phyloP scores from a whole-genome alignment of 345 rosid species.

The Adansonia digitata region DNA sequence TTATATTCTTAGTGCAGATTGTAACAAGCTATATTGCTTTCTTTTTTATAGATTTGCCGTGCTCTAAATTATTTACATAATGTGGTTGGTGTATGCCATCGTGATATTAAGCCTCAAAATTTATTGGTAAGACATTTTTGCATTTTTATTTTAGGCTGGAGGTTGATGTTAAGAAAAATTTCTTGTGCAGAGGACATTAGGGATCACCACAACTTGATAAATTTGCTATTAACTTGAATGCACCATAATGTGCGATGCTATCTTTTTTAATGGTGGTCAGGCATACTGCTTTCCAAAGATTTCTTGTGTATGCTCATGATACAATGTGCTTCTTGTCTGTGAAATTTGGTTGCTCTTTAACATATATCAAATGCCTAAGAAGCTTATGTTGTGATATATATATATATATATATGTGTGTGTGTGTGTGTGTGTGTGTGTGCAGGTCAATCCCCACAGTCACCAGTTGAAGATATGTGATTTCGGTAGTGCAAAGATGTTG shows the following conservation, averaged over 20 bases:
- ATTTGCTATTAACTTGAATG: background rate
- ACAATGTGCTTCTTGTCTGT: background rate
- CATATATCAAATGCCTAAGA: no score
- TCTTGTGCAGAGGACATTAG: background rate
- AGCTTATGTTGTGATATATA: conserved; percentile 18
- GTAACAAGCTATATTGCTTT: conserved; percentile 10
- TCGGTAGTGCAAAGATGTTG: conserved; percentile 99
- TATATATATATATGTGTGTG: no score
- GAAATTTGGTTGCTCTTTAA: background rate
- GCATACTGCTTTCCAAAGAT: background rate
- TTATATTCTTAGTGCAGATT: background rate
- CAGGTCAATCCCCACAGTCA: conserved; percentile 91
- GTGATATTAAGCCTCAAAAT: conserved; percentile 98
- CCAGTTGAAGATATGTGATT: conserved; percentile 91
- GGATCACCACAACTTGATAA: background rate
- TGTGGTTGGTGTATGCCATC: conserved; percentile 90
- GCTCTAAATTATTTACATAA: conserved; percentile 88
- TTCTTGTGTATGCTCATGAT: background rate
- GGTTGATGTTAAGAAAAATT: background rate
- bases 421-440: no score
- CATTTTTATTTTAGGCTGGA: background rate
- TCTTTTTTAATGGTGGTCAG: background rate
- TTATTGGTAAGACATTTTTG: conserved; percentile 58
- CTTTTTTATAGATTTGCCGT: conserved; percentile 68
- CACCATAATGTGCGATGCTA: background rate